Conservation (phyloP, 225 moss, liverwort and hornwort species). For the Lunularia cruciata region DNA sequence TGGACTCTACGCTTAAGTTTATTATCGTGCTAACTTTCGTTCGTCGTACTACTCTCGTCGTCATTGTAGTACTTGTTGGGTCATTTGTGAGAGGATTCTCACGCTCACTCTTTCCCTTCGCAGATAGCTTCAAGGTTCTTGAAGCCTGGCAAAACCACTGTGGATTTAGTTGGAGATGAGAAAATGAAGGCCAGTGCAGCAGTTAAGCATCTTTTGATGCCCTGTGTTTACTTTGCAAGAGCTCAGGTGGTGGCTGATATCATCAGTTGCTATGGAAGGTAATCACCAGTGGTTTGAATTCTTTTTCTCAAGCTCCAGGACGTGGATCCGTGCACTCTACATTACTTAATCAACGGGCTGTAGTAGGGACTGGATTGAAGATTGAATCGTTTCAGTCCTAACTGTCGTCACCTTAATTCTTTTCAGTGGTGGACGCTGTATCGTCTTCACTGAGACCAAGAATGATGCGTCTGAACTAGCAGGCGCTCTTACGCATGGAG, state of each 20-base stretch:
- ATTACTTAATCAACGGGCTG: no score
- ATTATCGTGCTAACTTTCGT: not conserved
- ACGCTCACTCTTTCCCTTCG: not conserved
- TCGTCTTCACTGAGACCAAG: constrained; percentile 93
- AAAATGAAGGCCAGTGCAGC: constrained; percentile 96
- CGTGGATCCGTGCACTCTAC: no score
- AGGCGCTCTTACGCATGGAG: constrained; percentile 44
- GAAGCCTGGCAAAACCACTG: constrained; percentile 67
- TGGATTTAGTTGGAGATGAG: constrained; percentile 88
- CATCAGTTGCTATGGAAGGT: constrained; percentile 85
- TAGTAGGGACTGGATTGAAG: no score
- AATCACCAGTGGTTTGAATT: not conserved
- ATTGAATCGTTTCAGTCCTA: no score
- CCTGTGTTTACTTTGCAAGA: constrained; percentile 61
- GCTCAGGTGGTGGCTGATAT: constrained; percentile 85
- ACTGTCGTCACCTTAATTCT: not conserved
- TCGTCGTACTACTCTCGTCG: not conserved
- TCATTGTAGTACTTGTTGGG: not conserved
- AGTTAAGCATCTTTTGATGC: constrained; percentile 81
- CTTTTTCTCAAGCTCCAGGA: no score
- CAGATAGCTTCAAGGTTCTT: constrained; percentile 79
- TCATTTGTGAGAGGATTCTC: not conserved
- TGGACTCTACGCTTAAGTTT: no score
- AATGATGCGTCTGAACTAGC: constrained; percentile 62
- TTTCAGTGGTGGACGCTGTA: constrained; percentile 73